Base-by-base conservation (phyloP, 1,139 yeast species). In the Hyphopichia khmerensis region DNA sequence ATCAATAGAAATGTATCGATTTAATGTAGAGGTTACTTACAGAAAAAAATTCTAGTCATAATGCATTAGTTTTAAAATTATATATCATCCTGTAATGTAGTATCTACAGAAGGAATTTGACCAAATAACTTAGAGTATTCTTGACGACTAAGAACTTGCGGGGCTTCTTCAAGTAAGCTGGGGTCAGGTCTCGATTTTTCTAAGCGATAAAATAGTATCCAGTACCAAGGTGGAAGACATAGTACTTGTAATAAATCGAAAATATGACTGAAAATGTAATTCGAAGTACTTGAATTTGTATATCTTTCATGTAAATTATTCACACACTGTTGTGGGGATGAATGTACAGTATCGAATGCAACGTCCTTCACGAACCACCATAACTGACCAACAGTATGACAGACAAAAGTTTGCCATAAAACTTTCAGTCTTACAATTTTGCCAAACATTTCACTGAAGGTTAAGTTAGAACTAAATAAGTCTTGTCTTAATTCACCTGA, bases 181-280 rank as follows among this genome's bases (percentile, higher is more conserved):
- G 29, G 29, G 4, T 11, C n/a, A 9, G 29, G 29, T 26, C 29
- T 26, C 4, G 29, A 26, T 3, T 7, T 11, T 26, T 33, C 36
- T n/a, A 33, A 21, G 10, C 17, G 26, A 11, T 13, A 27, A 17
- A 50, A 44, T 13, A 56, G 46, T 9, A 56, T 36, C 71, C 72
- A 67, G 48, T 70, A 68, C 75, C 75, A 69, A 0, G 75, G 75
- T 3, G 76, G 76, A n/a, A 67, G 43, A 33, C 66, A 40, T 3
- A 64, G 21, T 16, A 43, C n/a, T 14, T 29, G 33, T 14, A 36
- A 6, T 6, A 27, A 11, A 49, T 42, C 21, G 58, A 32, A 9
- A 48, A 11, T 9, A 48, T 52, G 36, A 50, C 51, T 9, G 52
- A 42, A 19, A 48, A 15, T 41, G 54, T 57, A 11, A 30, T 33